Evolutionary conservation across 2,329 filamentous ascomycete genomes (phyloP).

Genomic region (Fusarium sp.): DNA sequence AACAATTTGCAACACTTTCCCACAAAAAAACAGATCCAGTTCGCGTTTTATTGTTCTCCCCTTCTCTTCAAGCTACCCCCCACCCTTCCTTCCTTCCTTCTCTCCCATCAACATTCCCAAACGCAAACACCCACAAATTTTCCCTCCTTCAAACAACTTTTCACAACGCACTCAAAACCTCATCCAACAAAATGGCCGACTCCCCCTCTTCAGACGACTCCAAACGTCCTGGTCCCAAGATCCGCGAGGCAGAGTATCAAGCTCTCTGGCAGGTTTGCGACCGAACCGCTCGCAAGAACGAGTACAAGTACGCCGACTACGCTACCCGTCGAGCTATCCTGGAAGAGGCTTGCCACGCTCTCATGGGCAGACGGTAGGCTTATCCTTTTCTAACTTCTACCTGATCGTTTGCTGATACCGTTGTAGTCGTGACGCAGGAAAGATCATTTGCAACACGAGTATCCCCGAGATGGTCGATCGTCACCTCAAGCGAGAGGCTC

Average conservation of each 20-base stretch:
- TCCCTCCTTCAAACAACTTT: neutral
- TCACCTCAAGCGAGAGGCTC: slow-evolving; percentile 35
- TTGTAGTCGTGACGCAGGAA: slow-evolving; percentile 14
- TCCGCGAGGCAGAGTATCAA: slow-evolving; percentile 42
- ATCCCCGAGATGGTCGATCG: slow-evolving; percentile 31
- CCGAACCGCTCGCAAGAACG: slow-evolving; percentile 23
- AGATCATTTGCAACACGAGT: slow-evolving; percentile 23
- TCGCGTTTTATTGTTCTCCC: neutral
- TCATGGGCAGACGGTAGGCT: slow-evolving; percentile 32
- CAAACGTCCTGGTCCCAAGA: slow-evolving; percentile 4
- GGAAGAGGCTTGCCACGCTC: neutral
- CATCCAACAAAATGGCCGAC: slow-evolving; percentile 22
- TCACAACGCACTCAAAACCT: neutral
- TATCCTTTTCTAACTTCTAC: neutral
- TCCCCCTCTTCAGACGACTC: neutral
- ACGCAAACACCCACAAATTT: neutral
- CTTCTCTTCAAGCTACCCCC: neutral
- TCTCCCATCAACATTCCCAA: neutral
- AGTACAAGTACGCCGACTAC: slow-evolving; percentile 16
- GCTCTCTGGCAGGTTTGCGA: slow-evolving; percentile 43
- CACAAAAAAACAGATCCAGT: neutral
- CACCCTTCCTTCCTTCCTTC: neutral
- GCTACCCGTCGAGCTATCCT: slow-evolving; percentile 23
- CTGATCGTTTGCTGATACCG: neutral
- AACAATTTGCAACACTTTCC: neutral